Conservation (phyloP, 1,284 basidiomycete genomes). For the Porodaedalea pini region DNA sequence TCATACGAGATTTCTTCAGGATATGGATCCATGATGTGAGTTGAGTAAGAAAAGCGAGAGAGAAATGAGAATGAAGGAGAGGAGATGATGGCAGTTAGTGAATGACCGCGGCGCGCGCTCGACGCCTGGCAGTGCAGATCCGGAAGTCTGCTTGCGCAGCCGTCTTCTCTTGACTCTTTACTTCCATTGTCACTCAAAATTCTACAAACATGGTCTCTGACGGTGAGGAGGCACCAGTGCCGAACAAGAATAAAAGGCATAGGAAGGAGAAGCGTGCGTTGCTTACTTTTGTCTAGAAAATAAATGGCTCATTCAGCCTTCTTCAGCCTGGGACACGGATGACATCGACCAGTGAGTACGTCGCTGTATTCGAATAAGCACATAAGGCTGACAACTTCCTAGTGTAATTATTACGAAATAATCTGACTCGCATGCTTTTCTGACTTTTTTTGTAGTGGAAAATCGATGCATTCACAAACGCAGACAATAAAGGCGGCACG, state of each 20-base stretch:
- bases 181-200: neutral
- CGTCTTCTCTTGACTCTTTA: neutral
- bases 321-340: slow-evolving; percentile 94
- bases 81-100: neutral
- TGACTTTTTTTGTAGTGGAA: slow-evolving; percentile 72
- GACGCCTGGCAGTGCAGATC: neutral
- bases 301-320: slow-evolving; percentile 12
- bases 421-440: neutral
- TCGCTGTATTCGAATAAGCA: neutral
- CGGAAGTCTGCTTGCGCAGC: neutral
- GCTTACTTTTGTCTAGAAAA: slow-evolving; percentile 7
- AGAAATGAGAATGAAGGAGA: neutral
- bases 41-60: neutral
- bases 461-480: slow-evolving; percentile 71
- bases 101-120: neutral
- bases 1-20: slow-evolving; percentile 25
- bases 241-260: slow-evolving; percentile 84
- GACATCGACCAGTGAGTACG: slow-evolving; percentile 91
- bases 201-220: slow-evolving; percentile 44
- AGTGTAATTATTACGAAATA: slow-evolving; percentile 39
- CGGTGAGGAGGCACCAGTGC: slow-evolving; percentile 38
- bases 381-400: slow-evolving; percentile 23
- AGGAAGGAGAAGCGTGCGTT: slow-evolving; percentile 87
- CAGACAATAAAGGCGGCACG: slow-evolving; percentile 77
- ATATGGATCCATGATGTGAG: slow-evolving; percentile 36